A percentile compares a stretch with the other conserved stretches of the same genome.
Conservation (phyloP, 75 land plant genomes). For the Pinus albicaulis region DNA sequence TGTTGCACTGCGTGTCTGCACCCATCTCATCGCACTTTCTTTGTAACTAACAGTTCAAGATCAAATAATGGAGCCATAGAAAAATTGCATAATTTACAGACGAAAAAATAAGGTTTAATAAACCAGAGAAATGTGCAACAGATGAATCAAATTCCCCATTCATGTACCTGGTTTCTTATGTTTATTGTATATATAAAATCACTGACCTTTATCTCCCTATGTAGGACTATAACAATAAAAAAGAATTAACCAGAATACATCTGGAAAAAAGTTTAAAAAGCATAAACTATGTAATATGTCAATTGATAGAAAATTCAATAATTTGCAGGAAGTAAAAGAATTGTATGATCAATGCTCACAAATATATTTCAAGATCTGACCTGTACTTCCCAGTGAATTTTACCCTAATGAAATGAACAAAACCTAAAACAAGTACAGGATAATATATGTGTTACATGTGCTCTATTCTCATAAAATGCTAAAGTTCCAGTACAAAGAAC, state of each 20-base stretch:
- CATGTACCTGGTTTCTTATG: neutral
- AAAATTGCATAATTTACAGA: neutral
- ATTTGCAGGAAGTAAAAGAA: neutral
- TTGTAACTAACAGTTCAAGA: neutral
- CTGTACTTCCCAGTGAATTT: neutral
- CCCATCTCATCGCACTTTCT: neutral
- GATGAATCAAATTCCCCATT: neutral
- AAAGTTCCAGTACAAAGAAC: neutral
- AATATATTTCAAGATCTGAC: neutral
- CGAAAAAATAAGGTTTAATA: neutral
- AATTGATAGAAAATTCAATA: neutral
- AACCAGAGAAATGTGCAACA: neutral
- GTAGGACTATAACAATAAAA: neutral
- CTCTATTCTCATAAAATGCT: neutral
- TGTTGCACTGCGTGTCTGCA: slow-evolving; percentile 75
- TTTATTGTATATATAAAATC: neutral
- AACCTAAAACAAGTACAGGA: no score
- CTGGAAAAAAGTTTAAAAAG: neutral
- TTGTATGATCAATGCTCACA: neutral
- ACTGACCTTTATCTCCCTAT: neutral
- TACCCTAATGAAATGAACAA: neutral
- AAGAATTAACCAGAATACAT: neutral
- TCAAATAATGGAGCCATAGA: neutral
- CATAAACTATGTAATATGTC: neutral
- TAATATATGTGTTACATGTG: neutral